phyloP scores from a whole-genome alignment of 1,284 basidiomycete species.

The Irpex rosettiformis region DNA sequence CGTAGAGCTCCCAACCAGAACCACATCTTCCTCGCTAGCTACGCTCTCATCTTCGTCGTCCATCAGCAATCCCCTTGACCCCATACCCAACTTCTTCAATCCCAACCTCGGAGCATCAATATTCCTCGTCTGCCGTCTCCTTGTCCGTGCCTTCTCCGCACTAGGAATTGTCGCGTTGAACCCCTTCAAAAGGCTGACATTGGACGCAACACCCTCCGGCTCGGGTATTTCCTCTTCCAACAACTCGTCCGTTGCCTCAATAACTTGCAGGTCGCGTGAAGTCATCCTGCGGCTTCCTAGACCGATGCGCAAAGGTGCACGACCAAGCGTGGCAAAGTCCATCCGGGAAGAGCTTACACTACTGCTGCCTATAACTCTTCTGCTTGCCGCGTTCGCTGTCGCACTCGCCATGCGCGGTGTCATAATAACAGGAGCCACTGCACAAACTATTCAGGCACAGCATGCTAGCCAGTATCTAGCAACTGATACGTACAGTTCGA shows the following conservation, averaged over 20 bases:
- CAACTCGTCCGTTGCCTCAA: slow-evolving; percentile 78
- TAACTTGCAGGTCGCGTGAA: slow-evolving; percentile 79
- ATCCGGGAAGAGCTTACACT: slow-evolving; percentile 39
- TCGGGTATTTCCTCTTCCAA: slow-evolving; percentile 72
- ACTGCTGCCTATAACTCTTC: slow-evolving; percentile 37
- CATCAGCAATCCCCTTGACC: slow-evolving; percentile 69
- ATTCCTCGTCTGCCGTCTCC: slow-evolving; percentile 77
- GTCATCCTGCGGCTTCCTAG: slow-evolving; percentile 66
- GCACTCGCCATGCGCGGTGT: slow-evolving; percentile 76
- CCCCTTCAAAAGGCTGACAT: slow-evolving; percentile 77
- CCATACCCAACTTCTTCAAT: slow-evolving; percentile 75
- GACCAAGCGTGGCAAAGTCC: slow-evolving; percentile 70
- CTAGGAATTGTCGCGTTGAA: slow-evolving; percentile 92
- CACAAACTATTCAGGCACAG: slow-evolving; percentile 2
- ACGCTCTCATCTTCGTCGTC: slow-evolving; percentile 64
- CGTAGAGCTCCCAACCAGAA: slow-evolving; percentile 47
- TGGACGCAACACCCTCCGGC: slow-evolving; percentile 52
- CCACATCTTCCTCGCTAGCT: slow-evolving; percentile 62
- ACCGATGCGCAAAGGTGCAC: slow-evolving; percentile 67
- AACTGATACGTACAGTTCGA: slow-evolving; percentile 56
- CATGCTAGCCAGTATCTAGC: not conserved
- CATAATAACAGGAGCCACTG: slow-evolving; percentile 90
- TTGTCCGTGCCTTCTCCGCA: slow-evolving; percentile 71
- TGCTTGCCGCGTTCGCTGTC: slow-evolving; percentile 57
- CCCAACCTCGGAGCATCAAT: slow-evolving; percentile 77